These are phyloP conservation scores for Deakozyma indianensis DNA, from an alignment of 805 yeast genomes.

Conservation along the genomic window DNA sequence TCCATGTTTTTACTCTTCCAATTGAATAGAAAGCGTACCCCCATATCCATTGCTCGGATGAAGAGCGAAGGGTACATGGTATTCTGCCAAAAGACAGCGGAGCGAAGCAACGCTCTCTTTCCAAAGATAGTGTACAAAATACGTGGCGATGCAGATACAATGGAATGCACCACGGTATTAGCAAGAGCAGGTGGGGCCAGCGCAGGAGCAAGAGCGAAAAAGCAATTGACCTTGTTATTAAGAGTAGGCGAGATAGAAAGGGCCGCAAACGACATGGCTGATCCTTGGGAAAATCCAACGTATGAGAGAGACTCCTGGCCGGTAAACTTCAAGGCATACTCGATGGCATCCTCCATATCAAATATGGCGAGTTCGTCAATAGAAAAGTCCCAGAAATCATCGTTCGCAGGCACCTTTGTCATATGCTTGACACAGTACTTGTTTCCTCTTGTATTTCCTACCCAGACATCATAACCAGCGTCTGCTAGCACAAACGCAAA, in stretches of 20 bases:
- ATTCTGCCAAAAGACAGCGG: conserved; percentile 66
- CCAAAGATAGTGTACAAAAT: conserved; percentile 63
- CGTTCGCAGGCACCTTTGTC: conserved; percentile 26
- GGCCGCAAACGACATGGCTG: conserved; percentile 85
- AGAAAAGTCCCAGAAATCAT: conserved; percentile 76
- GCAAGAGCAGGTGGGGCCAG: conserved; percentile 80
- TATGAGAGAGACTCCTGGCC: conserved; percentile 37
- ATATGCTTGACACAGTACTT: conserved; percentile 79
- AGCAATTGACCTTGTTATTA: conserved; percentile 36
- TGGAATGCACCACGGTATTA: conserved; percentile 58
- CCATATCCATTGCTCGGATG: conserved; percentile 53
- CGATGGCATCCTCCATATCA: conserved; percentile 76
- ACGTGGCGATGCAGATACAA: conserved; percentile 64
- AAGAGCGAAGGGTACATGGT: conserved; percentile 67
- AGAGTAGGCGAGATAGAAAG: conserved; percentile 48
- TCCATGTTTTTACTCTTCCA: conserved; percentile 70
- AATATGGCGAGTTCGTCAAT: conserved; percentile 83
- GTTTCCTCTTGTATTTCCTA: conserved; percentile 87
- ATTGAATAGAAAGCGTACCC: conserved; percentile 55
- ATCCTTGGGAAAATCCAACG: conserved; percentile 87
- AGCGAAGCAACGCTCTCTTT: conserved; percentile 54
- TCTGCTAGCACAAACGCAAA: conserved; percentile 70
- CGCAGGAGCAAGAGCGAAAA: conserved; percentile 87
- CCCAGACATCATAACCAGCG: conserved; percentile 85
- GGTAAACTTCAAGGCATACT: conserved; percentile 49